phyloP scores from a whole-genome alignment of 371 early-diverging fungal species.

The Mucor plumbeus region DNA sequence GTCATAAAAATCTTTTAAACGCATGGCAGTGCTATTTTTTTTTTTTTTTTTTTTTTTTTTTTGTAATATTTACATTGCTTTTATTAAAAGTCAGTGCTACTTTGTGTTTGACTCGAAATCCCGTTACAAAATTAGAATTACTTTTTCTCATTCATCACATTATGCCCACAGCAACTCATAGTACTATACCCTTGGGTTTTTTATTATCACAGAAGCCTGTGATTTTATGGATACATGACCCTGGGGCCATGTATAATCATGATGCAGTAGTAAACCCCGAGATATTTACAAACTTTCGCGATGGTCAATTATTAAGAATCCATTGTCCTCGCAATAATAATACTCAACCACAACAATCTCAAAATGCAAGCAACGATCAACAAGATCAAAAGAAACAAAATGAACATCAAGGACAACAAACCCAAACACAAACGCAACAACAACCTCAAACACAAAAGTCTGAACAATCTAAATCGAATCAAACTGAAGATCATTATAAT shows the following conservation, averaged over 20 bases:
- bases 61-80: too few relatives aligned
- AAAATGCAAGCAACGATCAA: constrained; percentile 28
- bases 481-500: constrained; percentile 6
- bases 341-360: constrained; percentile 34
- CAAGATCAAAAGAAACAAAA: constrained; percentile 26
- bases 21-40: too few relatives aligned
- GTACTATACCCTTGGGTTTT: constrained; percentile 16
- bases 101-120: too few relatives aligned
- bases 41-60: too few relatives aligned
- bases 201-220: constrained; percentile 47
- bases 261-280: constrained; percentile 88
- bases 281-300: constrained; percentile 72
- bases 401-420: constrained; percentile 1
- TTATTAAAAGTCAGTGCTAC: too few relatives aligned
- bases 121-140: background rate
- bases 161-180: constrained; percentile 21
- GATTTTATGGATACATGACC: constrained; percentile 54
- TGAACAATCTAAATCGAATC: constrained; percentile 10
- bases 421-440: constrained; percentile 11
- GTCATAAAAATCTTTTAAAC: too few relatives aligned
- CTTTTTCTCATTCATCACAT: background rate
- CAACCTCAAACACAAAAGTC: constrained; percentile 14
- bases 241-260: constrained; percentile 47
- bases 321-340: constrained; percentile 36
- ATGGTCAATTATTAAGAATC: constrained; percentile 77